Percentiles rank a stretch among this genome's conserved stretches.
These are phyloP conservation scores for Aphanocladium album DNA, from an alignment of 2,329 filamentous ascomycete genomes.

Conservation along the genomic window DNA sequence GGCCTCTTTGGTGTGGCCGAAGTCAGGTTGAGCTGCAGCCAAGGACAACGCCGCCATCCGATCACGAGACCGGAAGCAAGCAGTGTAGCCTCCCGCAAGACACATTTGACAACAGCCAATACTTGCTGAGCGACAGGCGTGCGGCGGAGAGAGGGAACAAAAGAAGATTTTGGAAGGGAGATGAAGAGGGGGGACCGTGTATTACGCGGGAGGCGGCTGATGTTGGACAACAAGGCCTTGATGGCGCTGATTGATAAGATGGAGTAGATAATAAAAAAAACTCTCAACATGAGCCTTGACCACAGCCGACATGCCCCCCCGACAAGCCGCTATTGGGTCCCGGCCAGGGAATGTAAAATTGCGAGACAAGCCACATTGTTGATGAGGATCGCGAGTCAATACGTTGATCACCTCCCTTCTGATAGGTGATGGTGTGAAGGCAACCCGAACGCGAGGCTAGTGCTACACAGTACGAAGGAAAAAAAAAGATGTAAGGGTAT, in stretches of 20 bases:
- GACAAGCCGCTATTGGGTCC: neutral
- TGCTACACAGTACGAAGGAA: neutral
- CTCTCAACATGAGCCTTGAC: neutral
- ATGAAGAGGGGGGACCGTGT: neutral
- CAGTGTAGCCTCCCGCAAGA: neutral
- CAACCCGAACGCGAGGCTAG: no score
- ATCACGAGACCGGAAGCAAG: slow-evolving; percentile 7
- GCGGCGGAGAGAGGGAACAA: no score
- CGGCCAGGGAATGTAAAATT: slow-evolving; percentile 6
- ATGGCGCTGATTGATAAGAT: slow-evolving; percentile 12
- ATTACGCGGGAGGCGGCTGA: neutral
- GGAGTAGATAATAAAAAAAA: slow-evolving; percentile 6
- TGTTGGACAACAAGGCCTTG: neutral
- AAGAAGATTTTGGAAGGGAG: neutral
- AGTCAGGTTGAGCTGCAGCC: neutral
- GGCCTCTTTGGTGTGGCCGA: neutral
- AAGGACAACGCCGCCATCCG: neutral
- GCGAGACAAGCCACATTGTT: slow-evolving; percentile 6
- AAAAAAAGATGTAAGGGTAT: no score
- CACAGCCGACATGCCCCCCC: neutral
- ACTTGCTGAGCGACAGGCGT: neutral
- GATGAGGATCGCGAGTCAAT: neutral
- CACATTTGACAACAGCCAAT: neutral
- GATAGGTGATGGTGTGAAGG: no score
- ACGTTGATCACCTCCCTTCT: neutral